phyloP scores from a whole-genome alignment of 164 flowering plant genomes.

The Tetrastigma voinierianum region DNA sequence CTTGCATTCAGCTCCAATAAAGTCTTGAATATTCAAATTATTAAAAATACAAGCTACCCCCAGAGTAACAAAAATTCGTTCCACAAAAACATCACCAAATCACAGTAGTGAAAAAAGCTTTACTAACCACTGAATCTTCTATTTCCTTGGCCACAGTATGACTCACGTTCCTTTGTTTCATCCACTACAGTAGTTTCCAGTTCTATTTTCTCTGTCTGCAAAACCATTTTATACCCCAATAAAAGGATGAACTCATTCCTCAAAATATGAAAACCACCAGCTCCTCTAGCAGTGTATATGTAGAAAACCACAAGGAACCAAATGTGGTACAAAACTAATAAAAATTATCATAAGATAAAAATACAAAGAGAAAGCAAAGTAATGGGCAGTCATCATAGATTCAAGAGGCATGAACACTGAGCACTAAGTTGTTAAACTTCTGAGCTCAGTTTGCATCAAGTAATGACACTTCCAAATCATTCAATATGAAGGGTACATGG shows the following conservation, averaged over 20 bases:
- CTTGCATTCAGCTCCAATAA: not conserved
- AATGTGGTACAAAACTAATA: not conserved
- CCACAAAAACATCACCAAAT: not conserved
- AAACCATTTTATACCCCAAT: conserved; percentile 6
- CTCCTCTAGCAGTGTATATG: not conserved
- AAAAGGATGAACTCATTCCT: conserved; percentile 1
- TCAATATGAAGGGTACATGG: not conserved
- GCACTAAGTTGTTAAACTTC: not conserved
- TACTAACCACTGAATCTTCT: conserved; percentile 94
- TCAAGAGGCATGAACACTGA: not conserved
- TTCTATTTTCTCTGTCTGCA: conserved; percentile 96
- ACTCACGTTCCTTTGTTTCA: conserved; percentile 90
- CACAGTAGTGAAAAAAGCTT: conserved; percentile 2
- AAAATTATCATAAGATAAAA: not conserved
- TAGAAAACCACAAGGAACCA: not conserved
- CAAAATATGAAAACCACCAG: conserved; percentile 1
- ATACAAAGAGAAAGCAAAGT: too few species aligned
- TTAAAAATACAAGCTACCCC: not conserved
- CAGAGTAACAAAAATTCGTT: not conserved
- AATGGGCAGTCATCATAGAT: not conserved
- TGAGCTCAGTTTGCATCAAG: not conserved
- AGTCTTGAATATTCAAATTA: not conserved
- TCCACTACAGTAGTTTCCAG: conserved; percentile 96
- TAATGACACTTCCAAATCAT: not conserved
- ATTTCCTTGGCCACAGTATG: conserved; percentile 79